Base-by-base conservation (phyloP, 1,139 yeast genomes). In the Casaregolazyma lundiana region DNA sequence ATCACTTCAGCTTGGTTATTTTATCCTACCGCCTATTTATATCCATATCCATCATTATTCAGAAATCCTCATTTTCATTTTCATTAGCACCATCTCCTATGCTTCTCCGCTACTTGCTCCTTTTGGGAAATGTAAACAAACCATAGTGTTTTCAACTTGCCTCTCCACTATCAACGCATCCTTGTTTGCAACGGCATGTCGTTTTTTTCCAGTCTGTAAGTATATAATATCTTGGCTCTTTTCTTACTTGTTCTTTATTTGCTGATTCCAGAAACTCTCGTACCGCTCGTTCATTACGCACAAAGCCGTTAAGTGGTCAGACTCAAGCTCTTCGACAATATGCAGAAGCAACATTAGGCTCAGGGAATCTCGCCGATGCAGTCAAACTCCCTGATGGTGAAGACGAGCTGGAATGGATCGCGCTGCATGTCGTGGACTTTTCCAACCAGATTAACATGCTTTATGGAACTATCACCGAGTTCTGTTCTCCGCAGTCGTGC, bases 401-500 rank as follows among this genome's bases (percentile, higher is more conserved):
- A 64, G 95, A 88, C 60, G 63, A 81, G 45, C 84, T 85, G 59
- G 98, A 92, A 66, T 92, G 99, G 99, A 70, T 92, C 46, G 98
- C 98, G 0, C 95, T 90, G 15, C 96, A 92, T 62, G 73, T 71
- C 2, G 75, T 70, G 13, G 76, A 71, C 53, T 92, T 92, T 63
- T 92, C 86, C 69, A 90, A 90, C 64, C 99, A 92, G 65, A 84
- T 90, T 59, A 92, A 92, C 66, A 92, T 92, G 98, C 72, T 92
- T 6, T 92, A 92, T 61, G 97, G 97, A 9, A 83, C 97, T 4
- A 85, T 94, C 51, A 90, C 98, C 1, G 96, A 89, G 67, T 90
- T 92, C 61, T 92, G 99, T 65, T 87, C 97, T 0, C 97, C 97
- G 1, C 67, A 71, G 16, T 78, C 95, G 1, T 92, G 98, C 64